Percentiles rank a stretch among this genome's conserved stretches.
Conservation (phyloP, 495 filamentous ascomycete genomes). For the Astrothelium macrocarpum region DNA sequence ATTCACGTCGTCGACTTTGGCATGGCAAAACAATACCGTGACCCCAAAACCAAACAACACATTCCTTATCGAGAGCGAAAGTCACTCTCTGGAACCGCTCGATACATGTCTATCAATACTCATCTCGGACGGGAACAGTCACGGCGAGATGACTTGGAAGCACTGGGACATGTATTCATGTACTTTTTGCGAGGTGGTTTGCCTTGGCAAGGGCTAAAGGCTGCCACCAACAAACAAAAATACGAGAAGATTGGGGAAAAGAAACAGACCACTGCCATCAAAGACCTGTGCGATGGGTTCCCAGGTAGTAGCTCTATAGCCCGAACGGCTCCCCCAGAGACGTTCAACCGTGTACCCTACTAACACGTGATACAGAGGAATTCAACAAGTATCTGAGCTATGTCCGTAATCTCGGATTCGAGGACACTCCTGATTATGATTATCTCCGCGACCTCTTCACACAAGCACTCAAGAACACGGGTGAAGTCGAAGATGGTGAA, state of each 20-base stretch:
- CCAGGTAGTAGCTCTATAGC: constrained; percentile 47
- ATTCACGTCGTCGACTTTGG: constrained; percentile 99
- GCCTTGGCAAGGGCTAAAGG: constrained; percentile 97
- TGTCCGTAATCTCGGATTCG: constrained; percentile 94
- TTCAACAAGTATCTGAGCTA: constrained; percentile 97
- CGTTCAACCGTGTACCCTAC: not conserved
- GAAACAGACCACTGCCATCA: constrained; percentile 96
- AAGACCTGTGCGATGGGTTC: constrained; percentile 93
- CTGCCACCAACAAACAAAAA: constrained; percentile 99
- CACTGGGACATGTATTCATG: constrained; percentile 97
- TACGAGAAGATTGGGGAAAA: constrained; percentile 99
- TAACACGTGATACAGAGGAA: constrained; percentile 51
- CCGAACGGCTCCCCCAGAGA: not conserved
- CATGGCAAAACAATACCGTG: constrained; percentile 99
- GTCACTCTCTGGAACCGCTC: constrained; percentile 89
- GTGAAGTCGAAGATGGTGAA: constrained; percentile 94
- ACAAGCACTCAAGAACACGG: constrained; percentile 86
- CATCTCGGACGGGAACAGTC: constrained; percentile 96
- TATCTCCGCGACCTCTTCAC: constrained; percentile 95
- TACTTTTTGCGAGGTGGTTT: constrained; percentile 95
- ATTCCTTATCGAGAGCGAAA: constrained; percentile 98
- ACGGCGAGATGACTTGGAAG: constrained; percentile 90
- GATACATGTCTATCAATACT: constrained; percentile 99
- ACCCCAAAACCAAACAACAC: constrained; percentile 98
- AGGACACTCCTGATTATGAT: constrained; percentile 98